Base-by-base conservation (phyloP, 1,139 yeast genomes). In the Pichia sp. region DNA sequence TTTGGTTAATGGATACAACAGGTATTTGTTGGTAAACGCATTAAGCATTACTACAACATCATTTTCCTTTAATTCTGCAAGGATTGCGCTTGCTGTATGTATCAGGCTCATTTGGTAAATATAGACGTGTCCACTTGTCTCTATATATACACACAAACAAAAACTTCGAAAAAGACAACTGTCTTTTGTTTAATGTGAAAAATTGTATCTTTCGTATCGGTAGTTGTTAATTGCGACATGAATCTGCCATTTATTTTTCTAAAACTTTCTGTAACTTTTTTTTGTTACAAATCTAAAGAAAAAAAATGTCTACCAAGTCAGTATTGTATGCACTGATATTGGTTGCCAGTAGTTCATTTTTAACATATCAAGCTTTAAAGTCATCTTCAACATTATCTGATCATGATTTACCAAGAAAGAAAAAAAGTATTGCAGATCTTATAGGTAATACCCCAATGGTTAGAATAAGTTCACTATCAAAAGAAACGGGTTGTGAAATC, bases 371-470 rank as follows among this genome's bases (percentile, higher is more conserved):
- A 10, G 22, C 49, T 3, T 31, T 51, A 19, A 45, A n/a, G 11
- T 6, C 28, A 7, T 36, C 44, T 19, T 36, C 25, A 19, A 36
- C 10, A 19, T 19, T 25, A 36, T 36, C 41, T 8, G 16, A 29
- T 14, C 14, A 11, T 6, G 48, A 45, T 8, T 28, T 34, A 22
- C 54, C 54, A 22, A 39, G 29, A 10, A 44, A 22, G 33, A 51
- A 47, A n/a, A 43, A 47, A 18, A 53, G 47, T 36, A 46, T 84
- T 0, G 80, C 79, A 28, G 83, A 77, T 25, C 76, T 90, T 30
- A 89, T 93, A 36, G 99, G 99, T 0, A 83, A 90, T 67, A 93
- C 99, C 0, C 96, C 96, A 0, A 67, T 93, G 67, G 81, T 93
- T n/a, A 79, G 80, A 58, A 77, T 93, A 53, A 77, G 79, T 58